phyloP scores from a whole-genome alignment of 768 basidiomycete species.

The Tulasnella sp. region DNA sequence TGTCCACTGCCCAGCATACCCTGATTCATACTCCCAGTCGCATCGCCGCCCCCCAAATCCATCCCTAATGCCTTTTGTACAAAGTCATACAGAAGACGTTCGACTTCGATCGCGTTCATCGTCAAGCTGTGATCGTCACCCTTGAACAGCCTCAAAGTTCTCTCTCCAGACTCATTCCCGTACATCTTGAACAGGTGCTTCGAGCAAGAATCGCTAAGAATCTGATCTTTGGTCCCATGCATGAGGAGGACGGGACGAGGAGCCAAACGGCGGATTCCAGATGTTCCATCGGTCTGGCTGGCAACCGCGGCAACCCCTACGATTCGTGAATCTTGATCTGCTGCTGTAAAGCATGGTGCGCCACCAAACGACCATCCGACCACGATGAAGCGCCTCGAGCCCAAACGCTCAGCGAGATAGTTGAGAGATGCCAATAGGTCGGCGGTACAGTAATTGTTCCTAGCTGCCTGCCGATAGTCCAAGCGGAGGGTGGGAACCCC shows the following conservation, averaged over 20 bases:
- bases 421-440: too few relatives aligned
- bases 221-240: neutral
- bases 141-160: neutral
- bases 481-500: too few relatives aligned
- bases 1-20: too few relatives aligned
- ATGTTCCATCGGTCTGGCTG: neutral
- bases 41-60: too few relatives aligned
- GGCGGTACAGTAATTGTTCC: too few relatives aligned
- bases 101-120: neutral
- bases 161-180: neutral
- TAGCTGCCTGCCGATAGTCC: too few relatives aligned
- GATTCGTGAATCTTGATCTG: neutral
- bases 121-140: neutral
- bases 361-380: constrained; percentile 11
- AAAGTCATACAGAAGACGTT: too few relatives aligned
- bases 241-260: neutral
- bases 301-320: neutral
- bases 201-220: neutral
- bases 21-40: too few relatives aligned
- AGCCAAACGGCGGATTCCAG: neutral
- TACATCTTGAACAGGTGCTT: neutral
- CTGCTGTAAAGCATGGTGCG: neutral
- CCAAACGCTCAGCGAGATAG: too few relatives aligned
- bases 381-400: neutral
- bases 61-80: too few relatives aligned